Base-by-base conservation (phyloP, 768 basidiomycete species). In the Psilocybe azurescens region DNA sequence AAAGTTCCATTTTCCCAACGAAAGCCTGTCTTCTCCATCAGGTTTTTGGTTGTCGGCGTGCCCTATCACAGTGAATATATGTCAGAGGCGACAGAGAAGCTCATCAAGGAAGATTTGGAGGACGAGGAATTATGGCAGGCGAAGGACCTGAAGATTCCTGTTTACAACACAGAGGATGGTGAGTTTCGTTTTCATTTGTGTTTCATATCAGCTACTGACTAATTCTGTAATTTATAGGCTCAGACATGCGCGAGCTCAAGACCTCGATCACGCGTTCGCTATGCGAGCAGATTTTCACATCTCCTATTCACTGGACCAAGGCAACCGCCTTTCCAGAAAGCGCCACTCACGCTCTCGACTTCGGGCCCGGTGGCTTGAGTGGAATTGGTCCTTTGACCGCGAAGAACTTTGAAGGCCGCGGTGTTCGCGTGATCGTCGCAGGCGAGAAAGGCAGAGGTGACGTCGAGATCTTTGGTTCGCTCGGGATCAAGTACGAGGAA, bases 41-140 rank as follows among this genome's bases (percentile, higher is more conserved):
- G 97, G 49, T 99, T 99, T 83, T 79, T 99, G 69, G 90, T 94
- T n/a, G 91, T 99, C 70, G 91, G 89, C 56, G 97, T 95, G 1
- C 97, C 97, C 0, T 99, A 95, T 78, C 97, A 99, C 82, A 96
- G 95, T 75, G 79, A 81, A 18, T 97, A 98, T 76, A 81, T 99
- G 58, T 72, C 72, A 16, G 88, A 85, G 30, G 90, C 88, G 1
- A 86, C 94, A 2, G 86, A 94, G 64, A 91, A 88, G 74, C 77
- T 97, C 51, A 75, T 91, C 41, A 74, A 84, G n/a, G 86, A 90
- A 60, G 94, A 96, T 78, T 76, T 96, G 38, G 80, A 77, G 10
- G 89, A 85, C 2, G 84, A 94, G 69, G 94, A 97, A 69, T 72
- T 97, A 28, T 96, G 94, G 93, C 72, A 77, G 28, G 67, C 82